These are phyloP conservation scores for Trifolium pratense DNA, from an alignment of 306 rosid genomes.

Conservation along the genomic window DNA sequence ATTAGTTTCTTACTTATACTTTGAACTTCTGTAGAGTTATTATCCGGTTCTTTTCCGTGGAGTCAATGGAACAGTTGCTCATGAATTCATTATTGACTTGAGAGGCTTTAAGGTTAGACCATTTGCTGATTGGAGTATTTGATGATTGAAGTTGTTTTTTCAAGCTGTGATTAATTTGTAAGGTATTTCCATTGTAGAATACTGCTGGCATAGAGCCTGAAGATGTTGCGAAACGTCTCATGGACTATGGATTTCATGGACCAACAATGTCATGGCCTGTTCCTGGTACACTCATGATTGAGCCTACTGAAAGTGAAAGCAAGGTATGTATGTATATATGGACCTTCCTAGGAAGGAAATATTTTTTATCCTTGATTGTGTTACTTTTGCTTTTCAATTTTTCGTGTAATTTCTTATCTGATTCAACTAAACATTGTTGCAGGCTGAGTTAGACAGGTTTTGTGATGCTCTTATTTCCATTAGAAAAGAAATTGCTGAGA, in stretches of 20 bases:
- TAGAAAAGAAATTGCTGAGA: constrained; percentile 80
- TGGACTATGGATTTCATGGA: constrained; percentile 96
- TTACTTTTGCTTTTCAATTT: neutral
- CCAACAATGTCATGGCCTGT: constrained; percentile 99
- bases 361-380: constrained; percentile 9
- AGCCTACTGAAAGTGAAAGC: constrained; percentile 99
- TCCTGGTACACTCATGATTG: constrained; percentile 98
- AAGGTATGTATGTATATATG: constrained; percentile 68
- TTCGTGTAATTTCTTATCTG: constrained; percentile 18
- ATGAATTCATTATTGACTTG: constrained; percentile 91
- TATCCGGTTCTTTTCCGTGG: constrained; percentile 97
- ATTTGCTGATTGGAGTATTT: constrained; percentile 28
- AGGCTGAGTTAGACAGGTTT: constrained; percentile 97
- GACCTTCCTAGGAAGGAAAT: neutral
- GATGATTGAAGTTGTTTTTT: constrained; percentile 24
- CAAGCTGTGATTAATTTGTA: constrained; percentile 38
- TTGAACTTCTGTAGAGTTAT: constrained; percentile 56
- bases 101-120: constrained; percentile 90
- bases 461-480: constrained; percentile 92
- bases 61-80: constrained; percentile 96
- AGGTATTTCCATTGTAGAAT: constrained; percentile 50
- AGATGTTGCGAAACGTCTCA: constrained; percentile 96
- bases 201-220: constrained; percentile 97
- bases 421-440: constrained; percentile 46
- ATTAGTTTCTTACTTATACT: constrained; percentile 26